Evolutionary conservation across 2,329 filamentous ascomycete genomes (phyloP), one percentile per base, ranked within the genome.

Genomic region (Neonectria hederae): DNA sequence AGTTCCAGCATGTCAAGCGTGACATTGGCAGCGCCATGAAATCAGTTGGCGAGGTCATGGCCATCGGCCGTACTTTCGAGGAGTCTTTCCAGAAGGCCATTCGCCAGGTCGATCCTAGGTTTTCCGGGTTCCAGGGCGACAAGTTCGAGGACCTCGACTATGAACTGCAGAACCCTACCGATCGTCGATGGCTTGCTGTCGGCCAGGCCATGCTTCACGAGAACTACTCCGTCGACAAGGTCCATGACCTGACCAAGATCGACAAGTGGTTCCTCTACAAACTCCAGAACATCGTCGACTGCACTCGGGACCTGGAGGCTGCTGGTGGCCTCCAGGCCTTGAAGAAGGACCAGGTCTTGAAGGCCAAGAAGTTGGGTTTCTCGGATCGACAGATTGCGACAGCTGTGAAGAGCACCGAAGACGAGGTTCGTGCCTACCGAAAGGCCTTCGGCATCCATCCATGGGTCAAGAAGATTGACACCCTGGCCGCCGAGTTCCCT

Each of bases 261-360:
- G 96, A 98, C 84, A 97, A 97, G 83, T 98, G 96, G 96, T 99
- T 99, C 86, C 83, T 99, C 74, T 89, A 97, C 89, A 98, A 99
- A 87, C 89, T 99, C 55, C 90, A 97, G 83, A 98, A 98, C 84
- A 92, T 99, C 75, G 96, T 97, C 56, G 89, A 98, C 80, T 94
- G 92, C 83, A 93, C 92, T 65, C 89, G 89, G 70, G 92, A 97
- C 78, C 89, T 99, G 67, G 89, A 97, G 83, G 88, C 91, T 32
- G 89, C 93, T 65, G 94, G 94, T 71, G 92, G 90, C 75, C 86
- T 99, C 51, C 90, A 92, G 74, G 92, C 90, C 59, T 83, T 99
- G 67, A 95, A 94, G 84, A 92, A 94, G 81, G 94, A 97, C 76
- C 88, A 96, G 66, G 84, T 99, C 75, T 81, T 93, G 71, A 94